Evolutionary conservation across 2,329 filamentous ascomycete genomes (phyloP), one percentile per base, ranked within the genome.

Genomic region (Exserohilum rostratum): DNA sequence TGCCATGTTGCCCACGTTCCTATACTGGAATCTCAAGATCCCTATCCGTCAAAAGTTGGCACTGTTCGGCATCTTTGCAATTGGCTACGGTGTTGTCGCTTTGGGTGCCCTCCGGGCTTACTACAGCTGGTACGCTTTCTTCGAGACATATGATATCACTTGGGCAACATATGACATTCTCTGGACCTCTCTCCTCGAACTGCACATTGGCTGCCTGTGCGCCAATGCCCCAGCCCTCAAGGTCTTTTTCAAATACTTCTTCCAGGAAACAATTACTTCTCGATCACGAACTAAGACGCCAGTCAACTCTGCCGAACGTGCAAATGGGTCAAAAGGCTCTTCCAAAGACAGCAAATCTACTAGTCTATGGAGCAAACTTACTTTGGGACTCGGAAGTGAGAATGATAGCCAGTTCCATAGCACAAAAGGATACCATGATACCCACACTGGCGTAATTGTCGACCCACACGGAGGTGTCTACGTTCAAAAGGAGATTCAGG

Each of bases 11-110:
- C 69, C 70, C 5, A 70, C 68, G 0, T 71, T 70, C 20, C 50
- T 73, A 5, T 72, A 70, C 53, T 73, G 67, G 68, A 65, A 71
- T 13, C 60, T 73, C 1, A 64, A 61, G 37, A 65, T 72, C 5
- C 67, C 69, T 1, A 13, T 63, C 6, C 63, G 65, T 18, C 66
- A 73, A 31, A 72, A 72, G 42, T 40, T 71, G 11, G 68, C 69
- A 0, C 35, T 73, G 3, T 69, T 69, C 22, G 61, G 68, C 17
- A 68, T 73, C 27, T 71, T 71, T 47, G 67, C 68, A 2, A 65
- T 73, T n/a, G 70, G 68, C 2, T 72, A 72, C 9, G 62, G 63
- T 4, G 67, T 64, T 5, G 65, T 67, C 35, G 67, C 61, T 0
- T 29, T 71, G 0, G 68, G 66, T 5, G 53, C 27, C 9, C 12